Conservation (phyloP, 176 grass and related monocot genomes). For the Zizania latifolia region DNA sequence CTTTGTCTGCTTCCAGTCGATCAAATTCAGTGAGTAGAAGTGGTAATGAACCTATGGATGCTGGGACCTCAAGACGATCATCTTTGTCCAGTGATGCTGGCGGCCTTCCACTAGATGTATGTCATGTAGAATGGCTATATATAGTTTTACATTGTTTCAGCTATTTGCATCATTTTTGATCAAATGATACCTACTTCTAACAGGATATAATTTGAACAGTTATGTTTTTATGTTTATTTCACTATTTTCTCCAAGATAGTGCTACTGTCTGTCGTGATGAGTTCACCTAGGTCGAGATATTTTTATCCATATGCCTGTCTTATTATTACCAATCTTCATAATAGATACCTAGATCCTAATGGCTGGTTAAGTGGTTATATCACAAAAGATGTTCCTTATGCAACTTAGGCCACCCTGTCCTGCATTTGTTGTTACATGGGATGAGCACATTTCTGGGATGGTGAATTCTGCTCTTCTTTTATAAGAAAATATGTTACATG, state of each 20-base stretch:
- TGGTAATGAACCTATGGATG: conserved; percentile 49
- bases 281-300: background rate
- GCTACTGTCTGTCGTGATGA: conserved; percentile 1
- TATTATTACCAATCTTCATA: background rate
- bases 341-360: background rate
- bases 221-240: no score
- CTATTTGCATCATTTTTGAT: conserved; percentile 22
- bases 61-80: conserved; percentile 39
- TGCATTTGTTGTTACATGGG: background rate
- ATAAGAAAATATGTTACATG: background rate
- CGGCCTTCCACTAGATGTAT: conserved; percentile 90
- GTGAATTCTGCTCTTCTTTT: background rate
- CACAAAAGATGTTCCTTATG: no score
- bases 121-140: conserved; percentile 34
- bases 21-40: conserved; percentile 64
- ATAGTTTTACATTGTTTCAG: background rate
- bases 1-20: conserved; percentile 51
- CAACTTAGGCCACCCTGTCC: background rate
- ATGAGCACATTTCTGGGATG: background rate
- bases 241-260: conserved; percentile 17
- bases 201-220: background rate
- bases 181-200: background rate
- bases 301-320: background rate
- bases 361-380: no score
- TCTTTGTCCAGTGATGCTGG: conserved; percentile 78